Evolutionary conservation across 2,329 filamentous ascomycete species (phyloP).

Genomic region (Camillea tinctor): DNA sequence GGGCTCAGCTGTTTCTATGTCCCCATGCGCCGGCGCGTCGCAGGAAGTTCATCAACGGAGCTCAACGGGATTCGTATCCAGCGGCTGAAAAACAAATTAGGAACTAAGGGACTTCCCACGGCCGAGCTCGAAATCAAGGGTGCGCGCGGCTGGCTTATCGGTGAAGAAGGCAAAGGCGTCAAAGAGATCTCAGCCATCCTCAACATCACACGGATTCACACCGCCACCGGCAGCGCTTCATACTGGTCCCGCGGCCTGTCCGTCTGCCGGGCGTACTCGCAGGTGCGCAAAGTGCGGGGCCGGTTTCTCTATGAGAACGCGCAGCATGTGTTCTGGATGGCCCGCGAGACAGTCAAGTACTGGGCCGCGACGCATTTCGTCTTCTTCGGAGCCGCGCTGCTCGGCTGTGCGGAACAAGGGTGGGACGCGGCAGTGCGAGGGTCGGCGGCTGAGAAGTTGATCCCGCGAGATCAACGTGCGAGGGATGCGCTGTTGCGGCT

Average conservation of each 20-base stretch:
- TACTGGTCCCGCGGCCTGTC: slow-evolving; percentile 46
- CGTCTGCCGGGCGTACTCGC: slow-evolving; percentile 47
- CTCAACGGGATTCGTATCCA: slow-evolving; percentile 59
- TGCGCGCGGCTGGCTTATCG: slow-evolving; percentile 54
- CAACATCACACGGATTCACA: slow-evolving; percentile 54
- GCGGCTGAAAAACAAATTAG: slow-evolving; percentile 62
- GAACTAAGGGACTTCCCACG: slow-evolving; percentile 59
- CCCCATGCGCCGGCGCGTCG: slow-evolving; percentile 39
- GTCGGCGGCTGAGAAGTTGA: slow-evolving; percentile 1
- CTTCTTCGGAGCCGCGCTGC: slow-evolving; percentile 38
- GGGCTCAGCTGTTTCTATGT: slow-evolving; percentile 53
- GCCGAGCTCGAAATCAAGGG: slow-evolving; percentile 57
- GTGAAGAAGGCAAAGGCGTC: slow-evolving; percentile 55
- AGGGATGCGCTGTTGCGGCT: slow-evolving; percentile 47
- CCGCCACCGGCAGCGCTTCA: slow-evolving; percentile 40
- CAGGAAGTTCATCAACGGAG: slow-evolving; percentile 28
- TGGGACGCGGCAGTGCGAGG: not conserved
- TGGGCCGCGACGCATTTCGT: slow-evolving; percentile 32
- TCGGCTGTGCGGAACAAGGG: slow-evolving; percentile 23
- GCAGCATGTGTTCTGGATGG: slow-evolving; percentile 46
- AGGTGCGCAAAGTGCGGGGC: slow-evolving; percentile 42
- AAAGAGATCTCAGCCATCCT: slow-evolving; percentile 59
- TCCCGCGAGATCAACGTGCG: slow-evolving; percentile 7
- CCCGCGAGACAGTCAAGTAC: slow-evolving; percentile 45
- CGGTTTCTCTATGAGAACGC: slow-evolving; percentile 40